Conservation (phyloP, 768 basidiomycete species). For the Mycena crocata region DNA sequence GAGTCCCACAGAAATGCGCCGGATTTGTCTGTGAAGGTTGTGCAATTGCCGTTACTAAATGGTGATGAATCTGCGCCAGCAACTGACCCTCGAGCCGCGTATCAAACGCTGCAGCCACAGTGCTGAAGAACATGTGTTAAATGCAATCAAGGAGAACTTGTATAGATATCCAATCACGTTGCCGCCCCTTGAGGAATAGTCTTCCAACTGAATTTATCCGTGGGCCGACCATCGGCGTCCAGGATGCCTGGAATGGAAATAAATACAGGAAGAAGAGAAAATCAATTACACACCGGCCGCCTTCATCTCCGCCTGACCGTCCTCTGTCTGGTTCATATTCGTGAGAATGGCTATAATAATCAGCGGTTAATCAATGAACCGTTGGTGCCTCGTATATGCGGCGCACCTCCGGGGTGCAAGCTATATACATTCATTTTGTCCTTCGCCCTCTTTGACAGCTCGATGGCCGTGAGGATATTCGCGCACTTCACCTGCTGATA, state of each 20-base stretch:
- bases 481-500: slow-evolving; percentile 22
- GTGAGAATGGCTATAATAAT: slow-evolving; percentile 1
- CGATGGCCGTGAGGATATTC: slow-evolving; percentile 23
- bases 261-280: neutral
- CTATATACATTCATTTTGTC: slow-evolving; percentile 18
- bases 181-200: slow-evolving; percentile 25
- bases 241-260: neutral
- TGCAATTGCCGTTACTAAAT: neutral
- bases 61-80: neutral
- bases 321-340: slow-evolving; percentile 1
- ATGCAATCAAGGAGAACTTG: neutral
- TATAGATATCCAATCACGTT: slow-evolving; percentile 10
- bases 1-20: slow-evolving; percentile 15
- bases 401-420: slow-evolving; percentile 17
- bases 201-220: neutral
- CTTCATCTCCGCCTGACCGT: neutral
- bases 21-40: neutral
- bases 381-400: no score
- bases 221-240: slow-evolving; percentile 9
- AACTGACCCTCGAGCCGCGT: slow-evolving; percentile 16
- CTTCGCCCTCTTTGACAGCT: slow-evolving; percentile 8
- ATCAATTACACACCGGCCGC: neutral
- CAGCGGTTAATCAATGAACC: neutral
- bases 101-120: slow-evolving; percentile 29
- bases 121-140: neutral